Base-by-base conservation (phyloP, 306 rosid species). In the Astragalus membranaceus region DNA sequence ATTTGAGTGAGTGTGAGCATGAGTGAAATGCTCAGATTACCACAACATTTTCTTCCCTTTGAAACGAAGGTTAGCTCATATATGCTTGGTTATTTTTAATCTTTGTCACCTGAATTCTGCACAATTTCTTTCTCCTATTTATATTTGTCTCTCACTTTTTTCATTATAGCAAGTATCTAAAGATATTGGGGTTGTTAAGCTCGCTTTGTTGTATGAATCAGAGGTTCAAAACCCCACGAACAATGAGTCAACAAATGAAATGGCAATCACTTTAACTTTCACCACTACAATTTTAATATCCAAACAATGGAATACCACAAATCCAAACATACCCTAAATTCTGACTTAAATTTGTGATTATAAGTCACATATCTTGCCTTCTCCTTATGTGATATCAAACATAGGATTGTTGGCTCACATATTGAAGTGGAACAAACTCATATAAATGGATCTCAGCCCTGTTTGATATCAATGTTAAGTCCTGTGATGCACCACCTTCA, bases 351-450 rank as follows among this genome's bases (percentile, higher is more conserved):
- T 16, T 47, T 20, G 9, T 36, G 55, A 23, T 55, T 26, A 23
- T 26, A 35, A 15, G 35, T 29, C 69, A 50, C 30, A 39, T 72
- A 23, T 30, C 30, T 14, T 36, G 14, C 73, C 41, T n/a, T 10
- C 43, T 69, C 9, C 20, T 72, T 48, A 37, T 55, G 43, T 39
- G 14, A 67, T 66, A 10, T 59, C 43, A 29, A 17, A 44, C 26
- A 13, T 50, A 52, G 26, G 58, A 62, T 46, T 54, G 33, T 35
- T 67, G 74, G 51, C 60, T 74, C 23, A 32, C 65, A 54, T 52
- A 63, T 63, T 51, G 67, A 66, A 52, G 69, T 69, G 53, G n/a
- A 62, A 68, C 37, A 67, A 58, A 60, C 42, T 54, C 49, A 51
- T 6, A 70, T 44, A 42, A 60, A 80, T 44, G 17, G 41, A n/a